Evolutionary conservation across 2,329 filamentous ascomycete genomes (phyloP).

Genomic region (Albifimbria verrucaria): DNA sequence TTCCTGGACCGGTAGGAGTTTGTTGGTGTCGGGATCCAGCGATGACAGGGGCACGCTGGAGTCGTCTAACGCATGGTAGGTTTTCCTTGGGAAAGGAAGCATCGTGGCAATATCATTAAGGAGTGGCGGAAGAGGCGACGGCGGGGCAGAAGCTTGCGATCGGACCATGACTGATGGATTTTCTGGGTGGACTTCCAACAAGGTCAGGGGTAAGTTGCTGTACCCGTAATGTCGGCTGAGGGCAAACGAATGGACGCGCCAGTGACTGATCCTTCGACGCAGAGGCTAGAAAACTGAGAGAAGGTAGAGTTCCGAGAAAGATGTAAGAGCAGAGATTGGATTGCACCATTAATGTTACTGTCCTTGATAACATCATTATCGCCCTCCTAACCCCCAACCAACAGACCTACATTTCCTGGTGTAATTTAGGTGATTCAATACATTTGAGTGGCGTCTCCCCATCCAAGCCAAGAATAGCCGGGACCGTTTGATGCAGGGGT

Average conservation of each 20-base stretch:
- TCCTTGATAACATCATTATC: too few species aligned
- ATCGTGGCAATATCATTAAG: conserved; percentile 11
- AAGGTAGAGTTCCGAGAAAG: too few species aligned
- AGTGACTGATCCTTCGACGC: too few species aligned
- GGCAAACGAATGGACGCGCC: too few species aligned
- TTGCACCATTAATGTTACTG: too few species aligned
- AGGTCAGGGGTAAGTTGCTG: too few species aligned
- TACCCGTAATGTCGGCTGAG: too few species aligned
- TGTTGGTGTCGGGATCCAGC: conserved; percentile 27
- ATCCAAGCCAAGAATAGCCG: background rate
- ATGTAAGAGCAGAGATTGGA: too few species aligned
- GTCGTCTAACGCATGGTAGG: conserved; percentile 10
- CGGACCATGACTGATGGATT: conserved; percentile 2
- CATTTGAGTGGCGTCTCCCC: background rate
- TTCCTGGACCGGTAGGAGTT: conserved; percentile 24
- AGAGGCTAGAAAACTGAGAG: too few species aligned
- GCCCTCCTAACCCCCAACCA: background rate
- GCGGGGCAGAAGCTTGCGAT: conserved; percentile 22
- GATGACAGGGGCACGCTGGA: conserved; percentile 16
- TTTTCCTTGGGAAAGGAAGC: conserved; percentile 2
- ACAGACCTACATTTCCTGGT: background rate
- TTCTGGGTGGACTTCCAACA: too few species aligned
- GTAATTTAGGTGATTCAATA: background rate
- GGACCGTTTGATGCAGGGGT: background rate
- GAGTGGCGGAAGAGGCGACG: conserved; percentile 22